Evolutionary conservation across 768 basidiomycete genomes (phyloP).

Genomic region (Trametes maxima): DNA sequence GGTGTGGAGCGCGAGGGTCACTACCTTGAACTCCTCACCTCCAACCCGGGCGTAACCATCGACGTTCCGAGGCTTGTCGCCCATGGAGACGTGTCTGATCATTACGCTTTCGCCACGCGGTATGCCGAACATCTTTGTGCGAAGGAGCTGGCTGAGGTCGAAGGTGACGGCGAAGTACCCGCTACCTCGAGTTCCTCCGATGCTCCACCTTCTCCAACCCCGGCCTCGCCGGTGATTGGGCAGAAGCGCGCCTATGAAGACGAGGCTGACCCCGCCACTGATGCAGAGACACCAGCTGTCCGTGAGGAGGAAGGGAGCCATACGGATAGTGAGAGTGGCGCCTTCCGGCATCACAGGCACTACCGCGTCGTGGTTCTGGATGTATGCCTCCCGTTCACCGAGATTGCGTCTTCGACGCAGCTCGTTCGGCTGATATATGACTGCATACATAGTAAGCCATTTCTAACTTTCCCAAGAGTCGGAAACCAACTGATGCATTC

Average conservation of each 20-base stretch:
- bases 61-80: constrained; percentile 4
- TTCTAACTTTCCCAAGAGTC: no score
- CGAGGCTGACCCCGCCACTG: no score
- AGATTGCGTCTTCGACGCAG: background rate
- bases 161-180: no score
- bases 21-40: background rate
- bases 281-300: background rate
- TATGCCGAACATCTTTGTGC: background rate
- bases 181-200: no score
- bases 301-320: background rate
- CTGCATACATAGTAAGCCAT: background rate
- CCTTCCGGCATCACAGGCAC: background rate
- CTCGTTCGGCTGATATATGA: background rate
- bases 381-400: constrained; percentile 6
- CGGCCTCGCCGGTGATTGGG: background rate
- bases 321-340: no score
- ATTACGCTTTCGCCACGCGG: background rate
- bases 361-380: constrained; percentile 16
- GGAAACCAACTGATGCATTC: background rate
- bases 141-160: background rate
- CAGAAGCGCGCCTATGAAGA: background rate
- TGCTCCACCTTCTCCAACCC: no score
- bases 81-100: constrained; percentile 7
- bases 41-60: background rate
- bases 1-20: constrained; percentile 5